Percentiles rank a stretch among this genome's conserved stretches.
Conservation (phyloP, 1,284 basidiomycete species). For the Cutaneotrichosporon sp. region DNA sequence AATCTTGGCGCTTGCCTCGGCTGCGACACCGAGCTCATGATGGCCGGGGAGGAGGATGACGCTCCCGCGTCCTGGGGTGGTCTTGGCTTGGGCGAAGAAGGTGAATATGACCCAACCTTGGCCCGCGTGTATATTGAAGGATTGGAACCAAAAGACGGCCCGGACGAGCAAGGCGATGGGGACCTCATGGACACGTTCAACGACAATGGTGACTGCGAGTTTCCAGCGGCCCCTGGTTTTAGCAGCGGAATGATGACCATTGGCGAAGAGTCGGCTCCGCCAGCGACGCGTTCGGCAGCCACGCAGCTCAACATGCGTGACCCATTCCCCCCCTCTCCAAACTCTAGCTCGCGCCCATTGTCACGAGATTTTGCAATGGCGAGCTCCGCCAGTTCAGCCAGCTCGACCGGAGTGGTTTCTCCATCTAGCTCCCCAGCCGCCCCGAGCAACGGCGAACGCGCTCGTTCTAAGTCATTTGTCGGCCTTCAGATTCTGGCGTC, state of each 20-base stretch:
- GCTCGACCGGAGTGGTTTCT: background rate
- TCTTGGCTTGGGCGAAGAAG: slow-evolving; percentile 37
- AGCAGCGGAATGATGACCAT: slow-evolving; percentile 19
- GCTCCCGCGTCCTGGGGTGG: slow-evolving; percentile 39
- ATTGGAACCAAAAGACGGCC: slow-evolving; percentile 30
- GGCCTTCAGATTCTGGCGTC: slow-evolving; percentile 39
- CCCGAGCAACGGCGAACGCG: background rate
- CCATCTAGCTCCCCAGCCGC: background rate
- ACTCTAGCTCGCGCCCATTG: background rate
- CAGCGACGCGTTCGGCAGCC: no score
- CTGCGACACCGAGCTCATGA: slow-evolving; percentile 43
- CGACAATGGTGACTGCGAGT: slow-evolving; percentile 19
- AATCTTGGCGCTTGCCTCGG: slow-evolving; percentile 44
- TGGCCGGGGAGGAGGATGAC: slow-evolving; percentile 42
- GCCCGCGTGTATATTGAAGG: slow-evolving; percentile 43
- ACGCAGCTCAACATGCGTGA: background rate
- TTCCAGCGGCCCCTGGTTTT: background rate
- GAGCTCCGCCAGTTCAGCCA: background rate
- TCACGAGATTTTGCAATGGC: background rate
- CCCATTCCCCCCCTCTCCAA: background rate
- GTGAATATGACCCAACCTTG: slow-evolving; percentile 26
- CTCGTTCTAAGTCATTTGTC: slow-evolving; percentile 36
- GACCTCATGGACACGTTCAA: slow-evolving; percentile 28
- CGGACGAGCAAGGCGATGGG: slow-evolving; percentile 21
- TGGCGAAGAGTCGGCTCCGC: slow-evolving; percentile 19